Conservation (phyloP, 2,329 filamentous ascomycete species). For the Alternaria brassicicola region DNA sequence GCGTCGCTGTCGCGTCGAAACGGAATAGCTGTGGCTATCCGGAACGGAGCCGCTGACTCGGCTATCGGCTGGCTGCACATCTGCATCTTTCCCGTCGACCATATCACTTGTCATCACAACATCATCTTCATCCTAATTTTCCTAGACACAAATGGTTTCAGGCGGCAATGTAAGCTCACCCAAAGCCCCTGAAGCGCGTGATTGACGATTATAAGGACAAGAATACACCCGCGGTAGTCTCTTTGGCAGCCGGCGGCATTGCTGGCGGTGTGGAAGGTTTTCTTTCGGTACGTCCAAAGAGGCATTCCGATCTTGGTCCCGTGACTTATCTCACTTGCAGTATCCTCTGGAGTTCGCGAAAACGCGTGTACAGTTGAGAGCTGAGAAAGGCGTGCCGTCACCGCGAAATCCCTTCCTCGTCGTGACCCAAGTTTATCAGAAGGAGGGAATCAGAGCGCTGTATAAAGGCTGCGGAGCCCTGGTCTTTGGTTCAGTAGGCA, state of each 20-base stretch:
- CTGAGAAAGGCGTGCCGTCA: constrained; percentile 51
- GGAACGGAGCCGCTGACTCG: constrained; percentile 3
- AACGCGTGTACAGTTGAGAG: constrained; percentile 64
- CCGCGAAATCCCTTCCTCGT: constrained; percentile 65
- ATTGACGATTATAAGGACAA: constrained; percentile 34
- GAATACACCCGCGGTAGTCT: constrained; percentile 47
- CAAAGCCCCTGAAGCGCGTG: not conserved
- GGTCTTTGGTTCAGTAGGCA: constrained; percentile 65
- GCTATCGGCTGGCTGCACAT: constrained; percentile 11
- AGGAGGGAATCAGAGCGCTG: constrained; percentile 63
- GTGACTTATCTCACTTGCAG: constrained; percentile 24
- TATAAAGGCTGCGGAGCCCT: constrained; percentile 69
- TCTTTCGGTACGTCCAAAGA: constrained; percentile 35
- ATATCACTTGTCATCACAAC: constrained; percentile 18
- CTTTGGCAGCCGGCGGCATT: constrained; percentile 47
- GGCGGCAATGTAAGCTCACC: constrained; percentile 31
- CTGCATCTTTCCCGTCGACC: constrained; percentile 12
- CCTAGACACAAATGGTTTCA: constrained; percentile 36
- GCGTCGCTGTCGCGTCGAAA: constrained; percentile 1
- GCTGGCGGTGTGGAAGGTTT: constrained; percentile 50
- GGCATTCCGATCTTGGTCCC: not conserved
- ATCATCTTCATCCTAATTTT: constrained; percentile 13
- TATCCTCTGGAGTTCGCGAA: constrained; percentile 74
- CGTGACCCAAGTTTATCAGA: constrained; percentile 60
- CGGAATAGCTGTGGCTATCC: not conserved